phyloP scores from a whole-genome alignment of 768 basidiomycete genomes.

The Russula sp. region DNA sequence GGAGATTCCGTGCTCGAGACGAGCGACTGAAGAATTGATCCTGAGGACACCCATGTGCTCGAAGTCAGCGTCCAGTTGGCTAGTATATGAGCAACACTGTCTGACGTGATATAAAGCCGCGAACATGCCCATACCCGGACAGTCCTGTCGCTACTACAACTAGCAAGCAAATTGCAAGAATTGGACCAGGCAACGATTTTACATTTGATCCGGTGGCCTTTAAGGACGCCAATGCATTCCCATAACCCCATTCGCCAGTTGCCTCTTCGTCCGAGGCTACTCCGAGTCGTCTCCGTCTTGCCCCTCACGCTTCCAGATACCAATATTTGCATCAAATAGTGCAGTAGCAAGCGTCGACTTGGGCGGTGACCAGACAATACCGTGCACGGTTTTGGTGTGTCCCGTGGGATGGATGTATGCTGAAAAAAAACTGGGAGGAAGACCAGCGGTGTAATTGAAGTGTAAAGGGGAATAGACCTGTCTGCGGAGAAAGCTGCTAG shows the following conservation, averaged over 20 bases:
- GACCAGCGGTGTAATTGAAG: no score
- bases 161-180: slow-evolving; percentile 69
- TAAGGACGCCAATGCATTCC: slow-evolving; percentile 84
- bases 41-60: slow-evolving; percentile 90
- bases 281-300: slow-evolving; percentile 40
- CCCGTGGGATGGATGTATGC: slow-evolving; percentile 64
- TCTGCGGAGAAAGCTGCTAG: no score
- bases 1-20: no score
- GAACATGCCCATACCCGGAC: slow-evolving; percentile 99
- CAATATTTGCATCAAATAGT: slow-evolving; percentile 90
- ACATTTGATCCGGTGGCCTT: slow-evolving; percentile 97
- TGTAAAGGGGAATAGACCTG: no score
- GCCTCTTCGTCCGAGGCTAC: slow-evolving; percentile 32
- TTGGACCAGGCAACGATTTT: slow-evolving; percentile 50
- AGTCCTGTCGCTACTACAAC: slow-evolving; percentile 93
- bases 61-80: slow-evolving; percentile 89
- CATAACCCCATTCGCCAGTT: slow-evolving; percentile 77
- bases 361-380: slow-evolving; percentile 85
- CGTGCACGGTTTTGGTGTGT: slow-evolving; percentile 84
- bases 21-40: no score
- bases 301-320: slow-evolving; percentile 78
- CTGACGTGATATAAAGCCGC: slow-evolving; percentile 22
- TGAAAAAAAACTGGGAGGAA: no score
- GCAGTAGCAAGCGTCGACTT: slow-evolving; percentile 85
- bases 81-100: slow-evolving; percentile 35